These are phyloP conservation scores for Starmerella bombi DNA, from an alignment of 805 yeast genomes.

Conservation along the genomic window DNA sequence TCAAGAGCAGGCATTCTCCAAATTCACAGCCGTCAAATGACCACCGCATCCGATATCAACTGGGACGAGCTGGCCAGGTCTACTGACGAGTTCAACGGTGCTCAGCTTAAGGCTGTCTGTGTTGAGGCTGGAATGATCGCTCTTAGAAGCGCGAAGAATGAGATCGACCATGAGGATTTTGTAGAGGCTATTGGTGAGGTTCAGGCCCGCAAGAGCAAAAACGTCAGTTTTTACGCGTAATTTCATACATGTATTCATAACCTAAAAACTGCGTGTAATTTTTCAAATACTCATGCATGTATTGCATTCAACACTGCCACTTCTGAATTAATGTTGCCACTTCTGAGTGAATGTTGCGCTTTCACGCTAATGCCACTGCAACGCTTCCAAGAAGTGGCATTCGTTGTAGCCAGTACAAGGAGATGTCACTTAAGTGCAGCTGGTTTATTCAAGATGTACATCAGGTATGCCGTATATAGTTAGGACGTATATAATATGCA, in stretches of 20 bases:
- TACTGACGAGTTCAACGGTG: slow-evolving; percentile 98
- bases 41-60: slow-evolving; percentile 72
- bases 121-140: slow-evolving; percentile 99
- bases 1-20: slow-evolving; percentile 93
- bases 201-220: slow-evolving; percentile 90
- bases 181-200: slow-evolving; percentile 97
- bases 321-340: too few relatives aligned
- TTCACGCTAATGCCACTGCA: too few relatives aligned
- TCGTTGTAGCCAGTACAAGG: too few relatives aligned
- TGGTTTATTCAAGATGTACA: too few relatives aligned
- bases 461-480: too few relatives aligned
- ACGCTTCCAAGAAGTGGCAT: too few relatives aligned
- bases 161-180: slow-evolving; percentile 91
- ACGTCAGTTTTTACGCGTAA: slow-evolving; percentile 89
- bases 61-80: slow-evolving; percentile 98
- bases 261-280: neutral
- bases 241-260: neutral
- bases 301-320: too few relatives aligned
- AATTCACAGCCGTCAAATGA: slow-evolving; percentile 94
- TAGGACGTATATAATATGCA: too few relatives aligned
- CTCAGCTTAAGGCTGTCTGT: slow-evolving; percentile 95
- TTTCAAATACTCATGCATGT: neutral
- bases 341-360: too few relatives aligned
- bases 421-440: too few relatives aligned
- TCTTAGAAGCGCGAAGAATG: slow-evolving; percentile 79